Evolutionary conservation across 169 alveolate genomes (phyloP), one percentile per base, ranked within the genome.

Genomic region (Cryptosporidium tyzzeri): DNA sequence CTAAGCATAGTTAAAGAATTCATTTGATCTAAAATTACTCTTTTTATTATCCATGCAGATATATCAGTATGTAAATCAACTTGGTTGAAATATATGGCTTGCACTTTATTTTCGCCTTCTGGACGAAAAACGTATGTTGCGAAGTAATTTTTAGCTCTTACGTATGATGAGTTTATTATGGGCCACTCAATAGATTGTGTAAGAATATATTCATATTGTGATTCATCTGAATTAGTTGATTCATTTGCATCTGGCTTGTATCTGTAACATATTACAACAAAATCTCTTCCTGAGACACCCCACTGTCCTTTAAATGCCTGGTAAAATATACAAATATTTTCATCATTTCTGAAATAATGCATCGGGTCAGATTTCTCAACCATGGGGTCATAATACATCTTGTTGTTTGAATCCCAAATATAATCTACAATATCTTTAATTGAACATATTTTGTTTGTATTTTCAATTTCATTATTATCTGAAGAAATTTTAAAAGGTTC

Each of bases 221-320:
- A 80, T 18, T 80, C 89, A 62, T 80, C 75, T 62, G 4, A 14
- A 14, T 59, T 23, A 26, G 33, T 26, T 8, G 31, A 37, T 14
- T 50, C 53, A 16, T 74, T 39, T 59, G 74, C 50, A 39, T 80
- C 62, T 37, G 80, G 65, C 16, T 80, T 80, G 16, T 23, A 39
- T 80, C 89, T 80, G 23, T 80, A 80, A n/a, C 89, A 80, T 21
- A 80, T 80, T 14, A 80, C 89, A 39, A 80, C 89, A 65, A 80
- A 80, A 44, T 80, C 89, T 67, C 89, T 80, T 23, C 89, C 89
- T 26, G 89, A 59, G n/a, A 80, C 89, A n/a, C 89, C 89, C 89
- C 89, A 80, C 21, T 80, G 89, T 41, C 89, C 89, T 26, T 80
- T 80, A 80, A 80, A 80, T 61, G 89, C 89, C 45, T 80, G 89